A percentile compares a stretch with the other conserved stretches of the same genome.
Conservation (phyloP, 208 protist genomes). For the Leishmania arabica region DNA sequence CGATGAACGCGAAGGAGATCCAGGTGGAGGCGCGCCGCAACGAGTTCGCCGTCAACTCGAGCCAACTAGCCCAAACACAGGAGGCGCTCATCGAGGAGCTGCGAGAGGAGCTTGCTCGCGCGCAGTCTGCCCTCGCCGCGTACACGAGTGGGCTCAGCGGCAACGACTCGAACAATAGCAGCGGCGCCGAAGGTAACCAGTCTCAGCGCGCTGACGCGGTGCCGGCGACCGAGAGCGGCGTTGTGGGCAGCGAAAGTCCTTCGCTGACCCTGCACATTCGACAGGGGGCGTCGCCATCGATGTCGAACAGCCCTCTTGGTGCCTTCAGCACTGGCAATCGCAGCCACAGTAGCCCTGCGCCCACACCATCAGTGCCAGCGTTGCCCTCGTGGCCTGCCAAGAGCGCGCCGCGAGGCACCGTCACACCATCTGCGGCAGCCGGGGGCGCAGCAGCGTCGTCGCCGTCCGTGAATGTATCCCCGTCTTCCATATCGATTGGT, state of each 20-base stretch:
- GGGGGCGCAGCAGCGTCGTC: not conserved
- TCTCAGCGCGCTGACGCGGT: not conserved
- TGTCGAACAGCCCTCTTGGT: not conserved
- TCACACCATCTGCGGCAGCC: constrained; percentile 8
- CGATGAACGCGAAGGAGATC: constrained; percentile 85
- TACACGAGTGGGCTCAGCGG: constrained; percentile 2
- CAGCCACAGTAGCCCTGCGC: not conserved
- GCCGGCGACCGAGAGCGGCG: not conserved
- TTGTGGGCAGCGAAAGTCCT: not conserved
- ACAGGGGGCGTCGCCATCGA: not conserved
- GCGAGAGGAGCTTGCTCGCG: constrained; percentile 49
- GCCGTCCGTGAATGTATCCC: not conserved
- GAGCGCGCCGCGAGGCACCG: constrained; percentile 8
- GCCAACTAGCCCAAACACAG: constrained; percentile 62
- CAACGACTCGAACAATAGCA: not conserved
- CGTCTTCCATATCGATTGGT: not conserved
- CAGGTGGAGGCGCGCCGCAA: constrained; percentile 66
- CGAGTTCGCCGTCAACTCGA: constrained; percentile 64
- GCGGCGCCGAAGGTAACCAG: not conserved
- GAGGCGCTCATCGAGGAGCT: constrained; percentile 80
- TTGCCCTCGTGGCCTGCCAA: constrained; percentile 2
- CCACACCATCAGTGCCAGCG: not conserved
- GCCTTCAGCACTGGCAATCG: not conserved
- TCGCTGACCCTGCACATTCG: not conserved
- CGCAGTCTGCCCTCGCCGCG: constrained; percentile 42